These are phyloP conservation scores for Xylaria sp. DNA, from an alignment of 2,329 filamentous ascomycete species.

Conservation along the genomic window DNA sequence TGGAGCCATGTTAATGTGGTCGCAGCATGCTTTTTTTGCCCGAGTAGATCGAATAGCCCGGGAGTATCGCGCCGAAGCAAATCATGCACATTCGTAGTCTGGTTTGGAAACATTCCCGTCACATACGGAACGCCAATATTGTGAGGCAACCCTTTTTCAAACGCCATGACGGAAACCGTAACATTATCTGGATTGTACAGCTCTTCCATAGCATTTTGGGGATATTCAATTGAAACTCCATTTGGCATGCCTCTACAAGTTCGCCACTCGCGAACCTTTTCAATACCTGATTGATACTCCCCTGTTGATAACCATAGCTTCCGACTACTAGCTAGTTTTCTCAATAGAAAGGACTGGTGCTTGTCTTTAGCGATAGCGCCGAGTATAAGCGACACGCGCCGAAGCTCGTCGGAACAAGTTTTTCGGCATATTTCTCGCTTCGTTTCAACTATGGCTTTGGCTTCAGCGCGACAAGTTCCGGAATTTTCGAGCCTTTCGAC, in stretches of 20 bases:
- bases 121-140: constrained; percentile 2
- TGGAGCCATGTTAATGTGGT: constrained; percentile 14
- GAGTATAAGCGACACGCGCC: constrained; percentile 18
- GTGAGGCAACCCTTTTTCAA: constrained; percentile 4
- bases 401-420: constrained; percentile 8
- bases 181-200: constrained; percentile 16
- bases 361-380: constrained; percentile 8
- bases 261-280: constrained; percentile 17
- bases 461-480: background rate
- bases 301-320: constrained; percentile 8
- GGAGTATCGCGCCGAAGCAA: background rate
- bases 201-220: background rate
- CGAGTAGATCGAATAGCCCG: constrained; percentile 5
- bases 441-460: background rate
- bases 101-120: constrained; percentile 25
- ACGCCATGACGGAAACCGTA: constrained; percentile 20
- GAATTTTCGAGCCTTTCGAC: background rate
- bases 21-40: background rate
- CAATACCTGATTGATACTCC: constrained; percentile 16
- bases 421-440: background rate
- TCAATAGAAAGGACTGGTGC: background rate
- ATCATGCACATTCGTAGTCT: constrained; percentile 10
- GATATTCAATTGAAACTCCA: background rate
- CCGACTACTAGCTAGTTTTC: background rate
- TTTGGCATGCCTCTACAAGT: background rate